These are phyloP conservation scores for Vachellia pachyceras DNA, from an alignment of 306 rosid species.

Conservation along the genomic window DNA sequence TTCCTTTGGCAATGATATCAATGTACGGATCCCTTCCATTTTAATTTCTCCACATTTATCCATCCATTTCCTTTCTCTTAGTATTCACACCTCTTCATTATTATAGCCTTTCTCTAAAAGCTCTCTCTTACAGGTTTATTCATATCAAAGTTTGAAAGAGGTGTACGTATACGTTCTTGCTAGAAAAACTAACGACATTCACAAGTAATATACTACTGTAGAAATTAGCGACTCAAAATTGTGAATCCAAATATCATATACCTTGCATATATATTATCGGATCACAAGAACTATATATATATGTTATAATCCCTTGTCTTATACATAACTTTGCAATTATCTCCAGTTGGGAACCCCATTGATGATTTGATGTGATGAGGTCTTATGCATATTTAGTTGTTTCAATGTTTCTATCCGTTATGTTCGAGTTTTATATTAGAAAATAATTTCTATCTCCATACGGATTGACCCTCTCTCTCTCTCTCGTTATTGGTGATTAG, in stretches of 20 bases:
- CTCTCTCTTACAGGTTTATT: not conserved
- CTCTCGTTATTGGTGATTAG: constrained; percentile 46
- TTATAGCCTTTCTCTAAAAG: not conserved
- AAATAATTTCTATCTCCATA: constrained; percentile 27
- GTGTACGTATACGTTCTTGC: not conserved
- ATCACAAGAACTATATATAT: not conserved
- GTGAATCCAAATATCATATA: not conserved
- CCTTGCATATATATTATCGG: not conserved
- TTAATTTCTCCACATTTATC: not conserved
- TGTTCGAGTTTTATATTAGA: not conserved
- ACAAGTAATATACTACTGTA: not conserved
- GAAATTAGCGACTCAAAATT: not conserved
- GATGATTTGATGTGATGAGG: no score
- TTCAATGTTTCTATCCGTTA: no score
- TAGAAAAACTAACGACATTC: not conserved
- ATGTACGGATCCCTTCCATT: constrained; percentile 39
- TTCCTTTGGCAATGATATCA: constrained; percentile 76
- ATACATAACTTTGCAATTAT: no score
- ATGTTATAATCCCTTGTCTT: no score
- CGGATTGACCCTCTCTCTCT: constrained; percentile 26
- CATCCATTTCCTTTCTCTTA: not conserved
- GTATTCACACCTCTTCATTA: not conserved
- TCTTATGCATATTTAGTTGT: no score
- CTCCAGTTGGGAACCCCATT: no score
- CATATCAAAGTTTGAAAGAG: not conserved